Conservation (phyloP, 2,329 filamentous ascomycete genomes). For the Zalaria sp. region DNA sequence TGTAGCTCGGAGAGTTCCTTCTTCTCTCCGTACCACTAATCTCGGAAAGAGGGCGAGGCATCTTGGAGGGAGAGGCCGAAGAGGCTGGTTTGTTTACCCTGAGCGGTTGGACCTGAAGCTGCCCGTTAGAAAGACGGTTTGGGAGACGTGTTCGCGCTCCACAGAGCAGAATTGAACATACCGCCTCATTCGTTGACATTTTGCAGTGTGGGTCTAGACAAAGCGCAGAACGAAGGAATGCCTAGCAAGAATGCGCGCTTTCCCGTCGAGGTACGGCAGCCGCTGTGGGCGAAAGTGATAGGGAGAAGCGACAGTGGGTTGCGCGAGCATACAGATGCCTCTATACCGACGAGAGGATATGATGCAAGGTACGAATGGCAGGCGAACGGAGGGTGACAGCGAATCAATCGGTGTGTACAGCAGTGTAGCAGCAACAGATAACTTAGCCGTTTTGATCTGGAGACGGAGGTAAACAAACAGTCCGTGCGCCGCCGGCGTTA, state of each 20-base stretch:
- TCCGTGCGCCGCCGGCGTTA: no score
- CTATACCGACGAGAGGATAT: no score
- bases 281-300: background rate
- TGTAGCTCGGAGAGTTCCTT: constrained; percentile 87
- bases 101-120: constrained; percentile 56
- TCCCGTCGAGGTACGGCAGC: constrained; percentile 3
- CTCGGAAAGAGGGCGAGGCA: constrained; percentile 72
- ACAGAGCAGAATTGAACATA: constrained; percentile 12
- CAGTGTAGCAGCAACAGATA: no score
- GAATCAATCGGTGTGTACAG: no score
- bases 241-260: constrained; percentile 16
- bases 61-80: constrained; percentile 48
- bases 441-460: no score
- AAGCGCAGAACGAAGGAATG: no score
- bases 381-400: no score
- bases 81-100: constrained; percentile 60
- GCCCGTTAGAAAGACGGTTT: constrained; percentile 2
- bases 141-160: background rate
- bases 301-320: no score
- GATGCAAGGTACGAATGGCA: no score
- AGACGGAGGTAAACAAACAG: no score
- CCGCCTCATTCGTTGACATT: constrained; percentile 16
- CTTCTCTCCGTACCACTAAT: constrained; percentile 74
- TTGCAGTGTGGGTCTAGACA: no score
- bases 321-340: no score